phyloP scores from a whole-genome alignment of 345 rosid genomes.

The Syzygium aromaticum region DNA sequence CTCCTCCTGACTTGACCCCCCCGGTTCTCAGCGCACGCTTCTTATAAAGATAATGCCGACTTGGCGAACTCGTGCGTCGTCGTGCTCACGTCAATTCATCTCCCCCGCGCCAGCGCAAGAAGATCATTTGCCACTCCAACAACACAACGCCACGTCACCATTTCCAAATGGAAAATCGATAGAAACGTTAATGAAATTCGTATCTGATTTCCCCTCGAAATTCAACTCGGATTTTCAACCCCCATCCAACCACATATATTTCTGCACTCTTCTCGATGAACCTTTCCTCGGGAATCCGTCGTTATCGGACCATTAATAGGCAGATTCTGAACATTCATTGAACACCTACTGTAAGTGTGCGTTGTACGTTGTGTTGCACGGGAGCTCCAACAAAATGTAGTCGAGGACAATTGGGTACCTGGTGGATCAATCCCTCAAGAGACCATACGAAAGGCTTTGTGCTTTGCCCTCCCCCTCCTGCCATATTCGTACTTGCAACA shows the following conservation, averaged over 20 bases:
- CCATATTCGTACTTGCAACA: not conserved
- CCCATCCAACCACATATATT: not conserved
- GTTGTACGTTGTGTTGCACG: not conserved
- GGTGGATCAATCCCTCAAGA: accelerated
- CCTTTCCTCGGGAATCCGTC: too few species aligned
- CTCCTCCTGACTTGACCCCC: not conserved
- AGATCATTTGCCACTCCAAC: not conserved
- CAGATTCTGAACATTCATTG: too few species aligned
- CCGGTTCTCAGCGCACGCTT: too few species aligned
- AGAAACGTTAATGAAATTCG: not conserved
- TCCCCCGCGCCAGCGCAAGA: not conserved
- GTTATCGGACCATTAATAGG: too few species aligned
- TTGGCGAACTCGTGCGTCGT: not conserved
- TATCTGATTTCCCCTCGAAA: not conserved
- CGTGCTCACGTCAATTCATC: not conserved
- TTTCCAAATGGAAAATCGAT: not conserved
- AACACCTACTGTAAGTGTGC: not conserved
- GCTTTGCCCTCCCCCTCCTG: not conserved
- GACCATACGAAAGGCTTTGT: not conserved
- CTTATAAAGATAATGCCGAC: not conserved
- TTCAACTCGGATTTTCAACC: not conserved
- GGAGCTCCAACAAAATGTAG: not conserved
- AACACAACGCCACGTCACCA: not conserved
- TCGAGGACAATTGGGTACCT: not conserved
- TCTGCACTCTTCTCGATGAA: not conserved